Evolutionary conservation across 441 rosid genomes (phyloP).

Genomic region (Brassica hybrid): DNA sequence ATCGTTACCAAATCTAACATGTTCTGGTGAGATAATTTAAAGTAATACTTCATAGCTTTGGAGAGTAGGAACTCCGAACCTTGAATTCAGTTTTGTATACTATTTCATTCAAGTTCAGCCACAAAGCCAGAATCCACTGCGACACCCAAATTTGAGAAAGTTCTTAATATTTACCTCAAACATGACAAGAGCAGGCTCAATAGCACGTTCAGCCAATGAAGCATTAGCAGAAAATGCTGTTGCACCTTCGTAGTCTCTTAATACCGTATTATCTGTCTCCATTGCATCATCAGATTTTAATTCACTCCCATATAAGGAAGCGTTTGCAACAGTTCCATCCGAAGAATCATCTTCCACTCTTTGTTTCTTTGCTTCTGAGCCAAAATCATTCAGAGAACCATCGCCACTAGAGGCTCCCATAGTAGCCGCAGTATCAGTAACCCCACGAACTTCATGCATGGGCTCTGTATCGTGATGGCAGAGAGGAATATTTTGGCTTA

Average conservation of each 20-base stretch:
- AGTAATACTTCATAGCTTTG: slow-evolving; percentile 16
- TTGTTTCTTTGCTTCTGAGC: slow-evolving; percentile 65
- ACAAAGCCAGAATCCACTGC: slow-evolving; percentile 23
- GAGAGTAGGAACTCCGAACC: slow-evolving; percentile 21
- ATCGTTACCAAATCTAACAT: slow-evolving; percentile 28
- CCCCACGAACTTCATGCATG: slow-evolving; percentile 56
- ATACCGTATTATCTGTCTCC: slow-evolving; percentile 50
- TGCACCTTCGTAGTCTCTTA: slow-evolving; percentile 57
- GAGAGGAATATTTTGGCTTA: slow-evolving; percentile 37
- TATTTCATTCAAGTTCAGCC: slow-evolving; percentile 11
- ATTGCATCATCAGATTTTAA: slow-evolving; percentile 57
- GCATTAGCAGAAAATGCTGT: slow-evolving; percentile 61
- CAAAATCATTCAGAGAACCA: slow-evolving; percentile 58
- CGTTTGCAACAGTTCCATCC: slow-evolving; percentile 54
- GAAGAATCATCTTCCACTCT: slow-evolving; percentile 61
- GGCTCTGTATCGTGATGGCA: slow-evolving; percentile 57
- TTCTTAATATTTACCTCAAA: slow-evolving; percentile 69
- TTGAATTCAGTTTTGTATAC: slow-evolving; percentile 10
- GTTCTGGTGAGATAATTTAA: slow-evolving; percentile 15
- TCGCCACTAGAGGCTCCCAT: slow-evolving; percentile 63
- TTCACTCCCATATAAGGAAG: slow-evolving; percentile 55
- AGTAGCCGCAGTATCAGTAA: slow-evolving; percentile 54
- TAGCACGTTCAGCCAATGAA: slow-evolving; percentile 77
- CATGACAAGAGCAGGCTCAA: slow-evolving; percentile 97
- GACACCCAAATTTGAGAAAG: slow-evolving; percentile 17